Evolutionary conservation across 2,329 filamentous ascomycete genomes (phyloP).

Genomic region (Phoma sp.): DNA sequence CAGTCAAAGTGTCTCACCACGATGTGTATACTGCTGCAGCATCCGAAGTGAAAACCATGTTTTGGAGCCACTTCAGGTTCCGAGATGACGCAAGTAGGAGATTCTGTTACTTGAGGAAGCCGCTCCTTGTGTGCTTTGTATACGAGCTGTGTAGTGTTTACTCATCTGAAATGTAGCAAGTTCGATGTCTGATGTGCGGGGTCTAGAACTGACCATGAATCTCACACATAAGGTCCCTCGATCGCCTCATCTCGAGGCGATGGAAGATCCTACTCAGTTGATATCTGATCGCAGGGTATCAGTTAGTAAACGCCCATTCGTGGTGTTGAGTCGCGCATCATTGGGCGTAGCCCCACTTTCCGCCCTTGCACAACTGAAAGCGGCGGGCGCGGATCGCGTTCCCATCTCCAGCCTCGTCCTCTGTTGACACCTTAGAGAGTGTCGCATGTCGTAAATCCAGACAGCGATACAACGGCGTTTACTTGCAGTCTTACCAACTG

Average conservation of each 20-base stretch:
- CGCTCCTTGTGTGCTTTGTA: no score
- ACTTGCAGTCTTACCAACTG: no score
- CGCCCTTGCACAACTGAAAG: conserved; percentile 20
- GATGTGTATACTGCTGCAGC: no score
- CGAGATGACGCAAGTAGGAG: no score
- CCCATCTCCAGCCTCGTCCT: background rate
- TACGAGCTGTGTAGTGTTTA: background rate
- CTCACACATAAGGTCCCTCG: background rate
- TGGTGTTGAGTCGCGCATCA: background rate
- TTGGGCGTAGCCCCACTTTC: conserved; percentile 4
- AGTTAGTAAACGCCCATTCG: background rate
- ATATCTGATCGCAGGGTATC: background rate
- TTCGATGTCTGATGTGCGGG: background rate
- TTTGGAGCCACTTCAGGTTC: no score
- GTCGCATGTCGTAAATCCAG: background rate
- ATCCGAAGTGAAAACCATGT: no score
- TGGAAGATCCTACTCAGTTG: background rate
- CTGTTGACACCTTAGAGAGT: background rate
- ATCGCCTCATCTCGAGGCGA: background rate
- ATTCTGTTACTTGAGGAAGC: no score
- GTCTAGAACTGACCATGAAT: background rate
- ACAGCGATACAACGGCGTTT: no score
- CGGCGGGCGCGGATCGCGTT: background rate
- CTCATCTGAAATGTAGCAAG: background rate
- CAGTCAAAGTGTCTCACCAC: no score